These are phyloP conservation scores for Rhamnella rubrinervis DNA, from an alignment of 331 rosid species.

Conservation along the genomic window DNA sequence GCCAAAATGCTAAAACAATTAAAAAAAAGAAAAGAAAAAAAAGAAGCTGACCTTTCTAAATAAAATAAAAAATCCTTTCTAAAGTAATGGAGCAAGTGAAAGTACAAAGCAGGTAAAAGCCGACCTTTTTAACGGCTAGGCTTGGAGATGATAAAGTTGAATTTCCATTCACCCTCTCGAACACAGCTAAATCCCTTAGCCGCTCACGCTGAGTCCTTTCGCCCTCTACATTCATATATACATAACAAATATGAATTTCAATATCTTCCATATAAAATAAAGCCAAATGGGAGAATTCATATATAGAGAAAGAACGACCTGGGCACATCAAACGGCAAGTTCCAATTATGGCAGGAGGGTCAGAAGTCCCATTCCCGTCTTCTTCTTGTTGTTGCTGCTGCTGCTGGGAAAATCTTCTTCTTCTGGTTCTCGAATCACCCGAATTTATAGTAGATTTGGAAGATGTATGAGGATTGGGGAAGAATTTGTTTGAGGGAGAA, in stretches of 20 bases:
- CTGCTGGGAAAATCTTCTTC: slow-evolving; percentile 1
- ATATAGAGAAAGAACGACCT: slow-evolving; percentile 34
- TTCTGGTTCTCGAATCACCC: slow-evolving; percentile 14
- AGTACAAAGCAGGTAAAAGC: neutral
- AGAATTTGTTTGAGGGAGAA: slow-evolving; percentile 8
- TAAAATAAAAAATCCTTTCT: neutral
- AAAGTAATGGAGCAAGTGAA: slow-evolving; percentile 5
- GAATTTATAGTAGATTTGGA: slow-evolving; percentile 7
- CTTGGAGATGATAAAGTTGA: slow-evolving; percentile 62
- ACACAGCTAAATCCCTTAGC: slow-evolving; percentile 80
- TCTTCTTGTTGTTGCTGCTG: neutral
- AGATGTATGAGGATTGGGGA: slow-evolving; percentile 10
- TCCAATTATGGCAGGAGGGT: slow-evolving; percentile 44
- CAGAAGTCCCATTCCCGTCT: slow-evolving; percentile 16
- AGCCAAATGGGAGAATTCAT: neutral
- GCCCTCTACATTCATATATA: slow-evolving; percentile 38
- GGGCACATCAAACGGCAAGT: slow-evolving; percentile 85
- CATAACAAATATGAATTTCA: neutral
- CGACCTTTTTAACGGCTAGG: slow-evolving; percentile 86
- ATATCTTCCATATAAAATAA: neutral
- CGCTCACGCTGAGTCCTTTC: slow-evolving; percentile 84
- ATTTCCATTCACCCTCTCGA: slow-evolving; percentile 76
- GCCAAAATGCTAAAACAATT: no score
- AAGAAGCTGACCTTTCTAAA: no score
- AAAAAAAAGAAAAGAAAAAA: no score